Evolutionary conservation across 2,329 filamentous ascomycete genomes (phyloP), one percentile per base, ranked within the genome.

Genomic region (Pseudocercospora musae): DNA sequence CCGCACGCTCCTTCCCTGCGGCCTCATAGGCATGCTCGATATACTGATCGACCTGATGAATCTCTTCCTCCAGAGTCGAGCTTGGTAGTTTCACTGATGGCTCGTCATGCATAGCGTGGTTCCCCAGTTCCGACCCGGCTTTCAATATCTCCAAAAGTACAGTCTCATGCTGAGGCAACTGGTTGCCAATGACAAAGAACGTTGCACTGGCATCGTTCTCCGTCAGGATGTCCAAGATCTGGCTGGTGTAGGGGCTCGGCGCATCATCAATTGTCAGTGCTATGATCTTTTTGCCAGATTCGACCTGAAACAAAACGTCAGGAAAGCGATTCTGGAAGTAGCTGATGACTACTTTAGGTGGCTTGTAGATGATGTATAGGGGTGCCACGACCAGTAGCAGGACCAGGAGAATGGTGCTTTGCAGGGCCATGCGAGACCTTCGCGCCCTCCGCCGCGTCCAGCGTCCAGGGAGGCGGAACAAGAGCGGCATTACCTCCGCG

Each of bases 71-170:
- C 1, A 96, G 83, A 64, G 84, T 81, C 0, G 78, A 78, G 57
- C 87, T 81, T 44, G 80, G 76, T 25, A 96, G 80, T 0, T 80
- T 79, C 49, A 84, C 81, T 9, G 88, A 89, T 0, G 91, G 87
- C 79, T 95, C 91, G 76, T 96, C 92, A 74, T 87, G 85, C 91
- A 95, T 93, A 9, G 90, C 92, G 76, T 96, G 92, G 77, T 96
- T 96, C 23, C 85, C 92, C 3, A 96, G 80, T 79, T 82, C 82
- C 52, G 79, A 78, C 2, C 85, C 85, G 4, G 83, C 73, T 29
- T 81, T 79, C 3, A 89, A 70, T 42, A 87, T 75, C 8, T 82
- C 74, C 61, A 75, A 70, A 54, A 89, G 75, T 63, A 84, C 75
- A 5, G 71, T 73, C 54, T 82, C 76, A 52, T 82, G 75, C 3